phyloP scores from a whole-genome alignment of 306 rosid species.

The Mimosa bimucronata region DNA sequence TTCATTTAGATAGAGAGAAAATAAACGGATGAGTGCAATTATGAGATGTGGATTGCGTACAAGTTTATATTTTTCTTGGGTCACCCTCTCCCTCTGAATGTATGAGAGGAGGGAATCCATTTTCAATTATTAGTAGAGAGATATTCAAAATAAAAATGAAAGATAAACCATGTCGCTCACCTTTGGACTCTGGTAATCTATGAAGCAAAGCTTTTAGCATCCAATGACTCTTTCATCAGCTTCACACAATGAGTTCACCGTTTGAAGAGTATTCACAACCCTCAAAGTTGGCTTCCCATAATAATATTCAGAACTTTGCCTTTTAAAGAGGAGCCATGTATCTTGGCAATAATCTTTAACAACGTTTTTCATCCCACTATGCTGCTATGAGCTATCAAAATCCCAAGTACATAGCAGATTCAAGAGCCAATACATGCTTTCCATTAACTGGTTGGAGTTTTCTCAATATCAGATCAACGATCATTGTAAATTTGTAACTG shows the following conservation, averaged over 20 bases:
- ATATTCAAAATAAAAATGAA: constrained; percentile 6
- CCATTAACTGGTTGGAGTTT: not conserved
- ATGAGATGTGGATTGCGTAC: not conserved
- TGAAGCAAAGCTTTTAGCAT: constrained; percentile 8
- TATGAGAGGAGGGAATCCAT: no score
- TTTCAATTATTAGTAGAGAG: not conserved
- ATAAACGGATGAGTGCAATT: not conserved
- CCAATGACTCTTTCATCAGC: not conserved
- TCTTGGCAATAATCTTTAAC: constrained; percentile 28
- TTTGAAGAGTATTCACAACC: constrained; percentile 15
- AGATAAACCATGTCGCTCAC: constrained; percentile 16
- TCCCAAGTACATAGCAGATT: constrained; percentile 9
- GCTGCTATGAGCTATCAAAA: not conserved
- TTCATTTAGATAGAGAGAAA: not conserved
- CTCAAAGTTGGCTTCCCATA: constrained; percentile 17
- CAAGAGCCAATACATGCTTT: not conserved
- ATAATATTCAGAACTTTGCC: constrained; percentile 7
- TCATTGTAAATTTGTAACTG: not conserved
- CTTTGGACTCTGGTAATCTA: not conserved
- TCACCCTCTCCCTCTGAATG: not conserved
- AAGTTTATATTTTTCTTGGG: not conserved
- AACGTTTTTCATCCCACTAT: not conserved
- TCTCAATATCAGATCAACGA: not conserved
- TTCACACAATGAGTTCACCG: constrained; percentile 29
- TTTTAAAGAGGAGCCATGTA: not conserved